phyloP scores from a whole-genome alignment of 176 grass and related monocot genomes.

The Oryza punctata region DNA sequence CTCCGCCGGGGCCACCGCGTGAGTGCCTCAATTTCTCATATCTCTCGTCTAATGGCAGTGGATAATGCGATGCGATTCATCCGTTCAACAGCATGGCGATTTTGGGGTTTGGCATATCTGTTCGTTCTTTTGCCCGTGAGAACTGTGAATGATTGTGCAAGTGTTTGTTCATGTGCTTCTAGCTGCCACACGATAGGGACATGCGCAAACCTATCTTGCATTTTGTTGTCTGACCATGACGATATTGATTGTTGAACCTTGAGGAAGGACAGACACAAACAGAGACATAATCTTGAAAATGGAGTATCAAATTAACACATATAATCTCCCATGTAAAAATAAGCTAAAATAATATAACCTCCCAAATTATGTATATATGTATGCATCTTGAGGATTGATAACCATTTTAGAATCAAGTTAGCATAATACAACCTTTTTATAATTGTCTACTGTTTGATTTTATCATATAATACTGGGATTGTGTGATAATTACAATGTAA shows the following conservation, averaged over 20 bases:
- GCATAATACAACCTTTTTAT: background rate
- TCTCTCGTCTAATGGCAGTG: background rate
- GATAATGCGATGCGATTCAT: background rate
- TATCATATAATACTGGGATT: background rate
- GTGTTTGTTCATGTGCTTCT: background rate
- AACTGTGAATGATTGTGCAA: background rate
- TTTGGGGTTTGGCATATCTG: constrained; percentile 1
- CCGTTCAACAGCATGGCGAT: background rate
- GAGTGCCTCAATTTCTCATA: constrained; percentile 30
- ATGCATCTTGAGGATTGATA: background rate
- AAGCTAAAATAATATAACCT: background rate
- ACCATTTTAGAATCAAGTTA: background rate
- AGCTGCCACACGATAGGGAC: background rate
- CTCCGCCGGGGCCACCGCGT: constrained; percentile 71
- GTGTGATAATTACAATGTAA: background rate
- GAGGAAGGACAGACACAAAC: background rate
- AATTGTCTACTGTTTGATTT: constrained; percentile 5
- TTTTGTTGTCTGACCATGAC: background rate
- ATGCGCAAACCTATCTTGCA: background rate
- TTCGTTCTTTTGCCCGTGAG: background rate
- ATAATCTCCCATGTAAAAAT: background rate
- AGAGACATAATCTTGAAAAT: too few species aligned
- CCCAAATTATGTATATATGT: background rate
- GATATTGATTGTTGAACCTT: background rate
- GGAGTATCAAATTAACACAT: background rate